Evolutionary conservation across 2,329 filamentous ascomycete species (phyloP).

Genomic region (Aureobasidium vineae): DNA sequence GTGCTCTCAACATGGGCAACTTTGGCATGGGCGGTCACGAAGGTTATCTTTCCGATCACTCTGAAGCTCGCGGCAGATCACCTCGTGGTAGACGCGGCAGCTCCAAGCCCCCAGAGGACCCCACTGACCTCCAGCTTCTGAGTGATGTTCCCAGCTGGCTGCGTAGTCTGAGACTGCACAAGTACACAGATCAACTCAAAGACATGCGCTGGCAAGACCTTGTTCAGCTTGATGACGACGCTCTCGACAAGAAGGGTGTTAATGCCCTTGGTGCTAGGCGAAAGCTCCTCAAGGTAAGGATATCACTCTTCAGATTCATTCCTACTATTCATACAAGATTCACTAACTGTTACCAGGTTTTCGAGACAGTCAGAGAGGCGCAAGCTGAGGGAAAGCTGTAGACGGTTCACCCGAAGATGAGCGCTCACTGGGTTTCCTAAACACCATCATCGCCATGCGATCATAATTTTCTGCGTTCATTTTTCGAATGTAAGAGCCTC

Average conservation of each 20-base stretch:
- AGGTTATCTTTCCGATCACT: constrained; percentile 91
- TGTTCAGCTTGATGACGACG: constrained; percentile 87
- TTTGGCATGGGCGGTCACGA: constrained; percentile 62
- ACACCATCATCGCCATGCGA: background rate
- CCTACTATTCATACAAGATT: background rate
- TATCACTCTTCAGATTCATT: constrained; percentile 25
- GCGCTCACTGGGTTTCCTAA: background rate
- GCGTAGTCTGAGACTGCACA: constrained; percentile 89
- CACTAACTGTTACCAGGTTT: constrained; percentile 59
- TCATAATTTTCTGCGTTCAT: background rate
- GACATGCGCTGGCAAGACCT: constrained; percentile 96
- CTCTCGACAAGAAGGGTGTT: constrained; percentile 86
- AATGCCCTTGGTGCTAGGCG: constrained; percentile 91
- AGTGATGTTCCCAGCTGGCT: constrained; percentile 97
- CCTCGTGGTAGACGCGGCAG: constrained; percentile 88
- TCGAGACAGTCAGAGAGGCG: constrained; percentile 83
- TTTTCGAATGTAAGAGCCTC: background rate
- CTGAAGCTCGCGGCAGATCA: constrained; percentile 83
- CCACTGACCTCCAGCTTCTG: constrained; percentile 83
- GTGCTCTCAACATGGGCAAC: constrained; percentile 61
- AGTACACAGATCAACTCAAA: constrained; percentile 98
- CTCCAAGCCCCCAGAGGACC: constrained; percentile 97
- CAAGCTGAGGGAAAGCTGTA: constrained; percentile 46
- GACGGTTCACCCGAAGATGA: background rate
- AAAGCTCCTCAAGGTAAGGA: constrained; percentile 89